Percentiles rank a stretch among this genome's conserved stretches.
Evolutionary conservation across 2,329 filamentous ascomycete species (phyloP).

Genomic region (Venturia aucupariae): DNA sequence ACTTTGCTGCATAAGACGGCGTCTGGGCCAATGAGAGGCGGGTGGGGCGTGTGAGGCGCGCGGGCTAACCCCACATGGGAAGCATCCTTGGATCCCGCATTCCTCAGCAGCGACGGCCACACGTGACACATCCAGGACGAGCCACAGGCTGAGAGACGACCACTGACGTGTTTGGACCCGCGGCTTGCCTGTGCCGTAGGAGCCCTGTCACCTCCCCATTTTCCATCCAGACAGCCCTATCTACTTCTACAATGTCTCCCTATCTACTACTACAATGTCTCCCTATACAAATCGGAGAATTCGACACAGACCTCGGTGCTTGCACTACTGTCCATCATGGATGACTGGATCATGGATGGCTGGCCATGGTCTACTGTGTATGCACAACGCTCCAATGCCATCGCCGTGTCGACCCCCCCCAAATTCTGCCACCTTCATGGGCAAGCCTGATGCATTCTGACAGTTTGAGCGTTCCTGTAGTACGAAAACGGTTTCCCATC

Average conservation of each 20-base stretch:
- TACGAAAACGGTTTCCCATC: neutral
- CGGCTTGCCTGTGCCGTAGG: neutral
- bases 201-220: neutral
- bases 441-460: neutral
- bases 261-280: too few species aligned
- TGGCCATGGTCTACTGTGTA: too few species aligned
- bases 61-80: neutral
- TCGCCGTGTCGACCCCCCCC: neutral
- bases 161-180: neutral
- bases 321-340: neutral
- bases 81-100: conserved; percentile 3
- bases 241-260: too few species aligned
- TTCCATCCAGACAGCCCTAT: neutral
- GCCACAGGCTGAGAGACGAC: too few species aligned
- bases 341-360: too few species aligned
- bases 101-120: neutral
- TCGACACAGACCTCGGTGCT: neutral
- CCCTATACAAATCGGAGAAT: too few species aligned
- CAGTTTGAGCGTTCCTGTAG: neutral
- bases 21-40: neutral
- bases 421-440: neutral
- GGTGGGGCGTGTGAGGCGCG: too few species aligned
- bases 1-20: neutral
- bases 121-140: too few species aligned
- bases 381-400: neutral